Evolutionary conservation across 2,329 filamentous ascomycete species (phyloP), one percentile per base, ranked within the genome.

Genomic region (Trichoderma semiorbis): DNA sequence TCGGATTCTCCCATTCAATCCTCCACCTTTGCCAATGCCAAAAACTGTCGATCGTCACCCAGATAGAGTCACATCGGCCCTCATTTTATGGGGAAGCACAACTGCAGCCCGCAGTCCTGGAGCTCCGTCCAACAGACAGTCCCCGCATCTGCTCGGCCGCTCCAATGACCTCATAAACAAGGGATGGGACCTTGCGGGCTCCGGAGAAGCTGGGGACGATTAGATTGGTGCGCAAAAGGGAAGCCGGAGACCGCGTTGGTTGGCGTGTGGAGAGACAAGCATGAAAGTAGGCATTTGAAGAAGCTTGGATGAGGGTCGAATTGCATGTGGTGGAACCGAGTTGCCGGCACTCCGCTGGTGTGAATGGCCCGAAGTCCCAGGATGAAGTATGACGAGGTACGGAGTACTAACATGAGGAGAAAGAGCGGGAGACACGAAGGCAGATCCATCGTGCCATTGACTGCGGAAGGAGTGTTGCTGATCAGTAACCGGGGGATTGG

Each of bases 11-110:
- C 50, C 55, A 66, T 43, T 39, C 14, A 55, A 24, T 12, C 47
- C 24, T 34, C 43, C 69, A 64, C 18, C 34, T 39, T 66, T 26
- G 18, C 55, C 53, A 71, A n/a, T 50, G 10, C 55, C n/a, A 28
- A 32, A 53, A 53, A 62, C 24, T 70, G 62, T 28, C 70, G 63
- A 71, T 71, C 70, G 39, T 24, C 36, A 30, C 36, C 61, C 26
- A 39, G 55, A 53, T 39, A 43, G 34, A 66, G 70, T 67, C 53
- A 50, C 70, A 71, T 71, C 63, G 70, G 55, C 53, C 69, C 36
- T 47, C 39, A 10, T 47, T 66, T 71, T 70, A 63, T 70, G 67
- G 67, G 53, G 53, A 69, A 36, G 21, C 28, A 61, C 57, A n/a
- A 47, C 39, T 36, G 63, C n/a, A 71, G 69, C 58, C 32, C 57